phyloP scores from a whole-genome alignment of 768 basidiomycete genomes.

The Tricholoma terreum region DNA sequence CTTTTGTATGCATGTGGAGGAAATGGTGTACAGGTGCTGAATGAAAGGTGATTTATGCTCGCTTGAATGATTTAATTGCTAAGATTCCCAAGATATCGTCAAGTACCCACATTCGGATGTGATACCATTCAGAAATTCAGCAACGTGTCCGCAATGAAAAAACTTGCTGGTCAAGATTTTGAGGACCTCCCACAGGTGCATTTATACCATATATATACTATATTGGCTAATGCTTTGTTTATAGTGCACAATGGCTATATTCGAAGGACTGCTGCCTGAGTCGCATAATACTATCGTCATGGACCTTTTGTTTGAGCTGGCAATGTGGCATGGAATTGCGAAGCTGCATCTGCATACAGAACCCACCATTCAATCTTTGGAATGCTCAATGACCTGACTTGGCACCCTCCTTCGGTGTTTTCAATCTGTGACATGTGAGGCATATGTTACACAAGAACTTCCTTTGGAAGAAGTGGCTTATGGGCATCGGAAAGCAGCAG shows the following conservation, averaged over 20 bases:
- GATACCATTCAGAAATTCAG: conserved; percentile 21
- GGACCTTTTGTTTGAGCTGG: conserved; percentile 15
- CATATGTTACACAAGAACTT: conserved; percentile 7
- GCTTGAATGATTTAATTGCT: background rate
- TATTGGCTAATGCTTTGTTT: background rate
- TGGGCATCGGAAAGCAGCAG: background rate
- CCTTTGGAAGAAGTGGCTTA: conserved; percentile 11
- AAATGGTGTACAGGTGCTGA: conserved; percentile 4
- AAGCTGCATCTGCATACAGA: conserved; percentile 20
- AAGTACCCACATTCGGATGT: conserved; percentile 11
- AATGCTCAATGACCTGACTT: conserved; percentile 3
- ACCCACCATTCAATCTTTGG: conserved; percentile 2
- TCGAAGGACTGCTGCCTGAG: conserved; percentile 8
- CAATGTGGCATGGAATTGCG: conserved; percentile 22
- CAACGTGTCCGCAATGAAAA: conserved; percentile 18
- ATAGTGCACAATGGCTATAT: conserved; percentile 8
- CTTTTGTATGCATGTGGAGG: conserved; percentile 12
- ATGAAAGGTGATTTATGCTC: conserved; percentile 9
- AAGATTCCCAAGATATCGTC: background rate
- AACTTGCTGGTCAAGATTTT: conserved; percentile 20
- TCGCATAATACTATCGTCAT: conserved; percentile 15
- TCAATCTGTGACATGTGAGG: conserved; percentile 5
- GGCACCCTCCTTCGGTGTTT: conserved; percentile 7
- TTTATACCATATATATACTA: conserved; percentile 2
- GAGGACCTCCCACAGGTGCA: conserved; percentile 30